Evolutionary conservation across 257 asterid species (phyloP).

Genomic region (Ligustrum vulgare): DNA sequence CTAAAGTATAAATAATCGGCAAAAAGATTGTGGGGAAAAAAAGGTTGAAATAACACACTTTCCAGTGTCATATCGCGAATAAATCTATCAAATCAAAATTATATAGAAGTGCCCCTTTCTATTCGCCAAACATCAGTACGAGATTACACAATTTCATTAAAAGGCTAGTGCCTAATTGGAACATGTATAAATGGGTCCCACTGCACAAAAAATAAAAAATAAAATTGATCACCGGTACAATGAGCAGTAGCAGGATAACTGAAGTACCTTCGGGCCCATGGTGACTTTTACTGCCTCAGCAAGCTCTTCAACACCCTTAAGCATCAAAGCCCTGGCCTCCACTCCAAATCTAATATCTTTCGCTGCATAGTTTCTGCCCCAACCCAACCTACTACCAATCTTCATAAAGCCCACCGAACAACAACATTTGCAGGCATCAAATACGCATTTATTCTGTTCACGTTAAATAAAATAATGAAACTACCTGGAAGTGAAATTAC

Average conservation of each 20-base stretch:
- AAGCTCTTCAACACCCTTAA: constrained; percentile 65
- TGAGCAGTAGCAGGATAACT: neutral
- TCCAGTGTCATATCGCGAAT: neutral
- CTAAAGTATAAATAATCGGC: neutral
- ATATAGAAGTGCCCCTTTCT: neutral
- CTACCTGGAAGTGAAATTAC: constrained; percentile 9
- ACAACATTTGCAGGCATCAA: neutral
- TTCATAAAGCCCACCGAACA: constrained; percentile 15
- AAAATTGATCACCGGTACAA: neutral
- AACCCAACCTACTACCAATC: constrained; percentile 43
- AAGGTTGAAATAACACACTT: neutral
- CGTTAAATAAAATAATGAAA: neutral
- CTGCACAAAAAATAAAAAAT: neutral
- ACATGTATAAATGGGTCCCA: neutral
- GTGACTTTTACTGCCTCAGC: constrained; percentile 66
- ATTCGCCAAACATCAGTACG: neutral
- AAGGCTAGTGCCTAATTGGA: neutral
- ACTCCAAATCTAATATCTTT: constrained; percentile 65
- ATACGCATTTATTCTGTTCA: neutral
- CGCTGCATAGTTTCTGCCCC: constrained; percentile 59
- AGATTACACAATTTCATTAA: neutral
- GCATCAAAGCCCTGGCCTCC: constrained; percentile 60
- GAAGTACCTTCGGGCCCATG: constrained; percentile 62
- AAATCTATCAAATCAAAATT: neutral
- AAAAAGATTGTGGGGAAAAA: too few relatives aligned